Conservation (phyloP, 2,329 filamentous ascomycete species). For the Alternaria novae-zelandiae region DNA sequence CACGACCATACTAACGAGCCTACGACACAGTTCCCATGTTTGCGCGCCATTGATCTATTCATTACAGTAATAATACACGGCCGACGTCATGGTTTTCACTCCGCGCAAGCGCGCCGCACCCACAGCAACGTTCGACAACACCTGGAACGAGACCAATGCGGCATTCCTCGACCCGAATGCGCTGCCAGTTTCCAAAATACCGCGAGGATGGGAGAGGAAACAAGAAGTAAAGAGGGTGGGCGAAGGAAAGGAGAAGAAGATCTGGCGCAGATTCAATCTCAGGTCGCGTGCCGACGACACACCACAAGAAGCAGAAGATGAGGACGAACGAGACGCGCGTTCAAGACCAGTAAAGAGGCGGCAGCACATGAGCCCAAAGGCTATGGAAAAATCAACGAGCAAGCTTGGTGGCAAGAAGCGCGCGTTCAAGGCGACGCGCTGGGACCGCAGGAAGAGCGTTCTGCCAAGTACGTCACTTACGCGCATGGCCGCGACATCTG, state of each 20-base stretch:
- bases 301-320: conserved; percentile 20
- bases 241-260: conserved; percentile 51
- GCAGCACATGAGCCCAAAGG: conserved; percentile 45
- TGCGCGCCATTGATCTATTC: conserved; percentile 1
- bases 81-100: conserved; percentile 36
- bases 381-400: conserved; percentile 35
- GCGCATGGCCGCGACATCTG: not conserved
- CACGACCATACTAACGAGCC: conserved; percentile 10
- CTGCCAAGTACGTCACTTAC: conserved; percentile 35
- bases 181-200: conserved; percentile 51
- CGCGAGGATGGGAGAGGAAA: conserved; percentile 58
- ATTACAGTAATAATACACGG: not conserved
- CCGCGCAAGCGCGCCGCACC: conserved; percentile 37
- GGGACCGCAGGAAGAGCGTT: conserved; percentile 45
- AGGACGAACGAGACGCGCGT: conserved; percentile 41
- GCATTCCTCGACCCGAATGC: conserved; percentile 50
- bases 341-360: conserved; percentile 55
- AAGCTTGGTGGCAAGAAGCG: conserved; percentile 32
- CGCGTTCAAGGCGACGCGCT: conserved; percentile 46
- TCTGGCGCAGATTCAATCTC: conserved; percentile 54
- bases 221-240: conserved; percentile 50
- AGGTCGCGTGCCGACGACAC: conserved; percentile 33
- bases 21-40: conserved; percentile 8
- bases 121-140: conserved; percentile 37
- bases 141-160: conserved; percentile 53